Conservation (phyloP, 2,329 filamentous ascomycete species). For the Aspergillus quadricinctus region DNA sequence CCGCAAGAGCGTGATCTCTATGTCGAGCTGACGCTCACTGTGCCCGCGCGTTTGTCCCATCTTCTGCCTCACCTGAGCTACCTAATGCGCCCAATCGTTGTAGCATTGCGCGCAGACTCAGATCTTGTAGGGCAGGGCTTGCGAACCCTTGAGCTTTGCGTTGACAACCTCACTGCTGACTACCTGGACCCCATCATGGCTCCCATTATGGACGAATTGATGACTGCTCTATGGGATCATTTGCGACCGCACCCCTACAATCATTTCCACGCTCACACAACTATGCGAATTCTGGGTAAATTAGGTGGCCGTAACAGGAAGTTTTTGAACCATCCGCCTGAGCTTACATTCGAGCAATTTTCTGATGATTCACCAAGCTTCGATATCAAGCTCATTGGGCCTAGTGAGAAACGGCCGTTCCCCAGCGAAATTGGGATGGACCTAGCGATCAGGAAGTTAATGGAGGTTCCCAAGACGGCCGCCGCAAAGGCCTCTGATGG, state of each 20-base stretch:
- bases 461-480: constrained; percentile 66
- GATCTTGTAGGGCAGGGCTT: constrained; percentile 94
- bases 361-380: constrained; percentile 85
- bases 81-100: constrained; percentile 95
- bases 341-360: constrained; percentile 77
- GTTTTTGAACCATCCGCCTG: constrained; percentile 84
- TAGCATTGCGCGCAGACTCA: constrained; percentile 83
- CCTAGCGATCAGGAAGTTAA: constrained; percentile 79
- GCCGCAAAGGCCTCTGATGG: constrained; percentile 61
- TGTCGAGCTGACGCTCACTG: constrained; percentile 92
- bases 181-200: constrained; percentile 99
- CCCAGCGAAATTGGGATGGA: constrained; percentile 83
- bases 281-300: constrained; percentile 95
- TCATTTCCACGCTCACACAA: constrained; percentile 96
- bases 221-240: constrained; percentile 96
- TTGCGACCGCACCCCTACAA: constrained; percentile 90
- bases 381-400: constrained; percentile 82
- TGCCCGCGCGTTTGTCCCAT: constrained; percentile 90
- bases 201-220: constrained; percentile 95
- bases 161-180: constrained; percentile 96
- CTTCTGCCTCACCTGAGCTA: constrained; percentile 92
- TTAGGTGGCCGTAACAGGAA: constrained; percentile 92
- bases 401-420: constrained; percentile 83
- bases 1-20: constrained; percentile 90
- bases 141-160: constrained; percentile 88